Percentiles rank a stretch among this genome's conserved stretches.
Evolutionary conservation across 1,284 basidiomycete species (phyloP).

Genomic region (Mycena sp.): DNA sequence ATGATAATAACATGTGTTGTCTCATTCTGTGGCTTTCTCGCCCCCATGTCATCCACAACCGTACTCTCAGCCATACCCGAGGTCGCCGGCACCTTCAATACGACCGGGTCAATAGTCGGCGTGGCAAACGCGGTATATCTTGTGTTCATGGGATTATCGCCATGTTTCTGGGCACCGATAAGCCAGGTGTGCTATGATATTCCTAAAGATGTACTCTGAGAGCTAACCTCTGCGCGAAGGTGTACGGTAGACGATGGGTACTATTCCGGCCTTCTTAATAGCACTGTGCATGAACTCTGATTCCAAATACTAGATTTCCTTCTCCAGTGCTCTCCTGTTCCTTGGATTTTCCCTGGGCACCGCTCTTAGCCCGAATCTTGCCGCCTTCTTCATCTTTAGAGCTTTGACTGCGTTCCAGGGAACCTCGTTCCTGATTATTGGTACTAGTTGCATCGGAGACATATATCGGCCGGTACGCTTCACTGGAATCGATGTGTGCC

Average conservation of each 20-base stretch:
- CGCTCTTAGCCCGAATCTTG: slow-evolving; percentile 35
- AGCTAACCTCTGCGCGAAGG: slow-evolving; percentile 11
- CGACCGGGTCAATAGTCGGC: slow-evolving; percentile 34
- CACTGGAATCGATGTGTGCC: neutral
- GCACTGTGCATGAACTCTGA: slow-evolving; percentile 9
- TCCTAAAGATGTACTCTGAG: neutral
- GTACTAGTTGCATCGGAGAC: slow-evolving; percentile 34
- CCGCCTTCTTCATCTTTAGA: slow-evolving; percentile 34
- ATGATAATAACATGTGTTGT: slow-evolving; percentile 30
- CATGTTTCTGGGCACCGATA: slow-evolving; percentile 36
- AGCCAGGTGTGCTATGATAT: slow-evolving; percentile 26
- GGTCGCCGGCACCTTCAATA: slow-evolving; percentile 33
- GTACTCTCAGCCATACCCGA: slow-evolving; percentile 36
- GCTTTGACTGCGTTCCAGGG: slow-evolving; percentile 38
- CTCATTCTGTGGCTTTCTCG: slow-evolving; percentile 35
- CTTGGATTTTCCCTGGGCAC: slow-evolving; percentile 34
- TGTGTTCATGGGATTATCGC: slow-evolving; percentile 36
- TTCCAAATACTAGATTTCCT: slow-evolving; percentile 28
- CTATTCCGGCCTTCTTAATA: neutral
- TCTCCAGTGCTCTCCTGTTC: slow-evolving; percentile 33
- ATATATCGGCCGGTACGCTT: slow-evolving; percentile 34
- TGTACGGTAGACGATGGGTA: slow-evolving; percentile 38
- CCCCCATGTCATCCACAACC: slow-evolving; percentile 33
- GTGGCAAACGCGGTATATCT: slow-evolving; percentile 34
- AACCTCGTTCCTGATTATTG: slow-evolving; percentile 34